These are phyloP conservation scores for Senna siamea DNA, from an alignment of 306 rosid species.

Conservation along the genomic window DNA sequence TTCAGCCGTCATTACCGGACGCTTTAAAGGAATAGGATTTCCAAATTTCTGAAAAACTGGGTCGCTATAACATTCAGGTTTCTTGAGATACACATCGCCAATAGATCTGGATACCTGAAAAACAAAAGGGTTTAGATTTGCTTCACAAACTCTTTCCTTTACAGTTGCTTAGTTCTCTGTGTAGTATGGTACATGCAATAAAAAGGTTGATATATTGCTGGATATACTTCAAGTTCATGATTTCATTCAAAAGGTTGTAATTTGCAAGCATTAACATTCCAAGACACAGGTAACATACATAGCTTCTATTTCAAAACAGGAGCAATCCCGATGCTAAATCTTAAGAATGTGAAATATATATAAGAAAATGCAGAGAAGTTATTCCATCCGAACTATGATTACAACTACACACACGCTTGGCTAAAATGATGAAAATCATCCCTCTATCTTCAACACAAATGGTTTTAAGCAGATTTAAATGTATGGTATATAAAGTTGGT, in stretches of 20 bases:
- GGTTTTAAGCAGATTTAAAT: background rate
- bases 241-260: background rate
- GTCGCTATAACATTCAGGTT: conserved; percentile 79
- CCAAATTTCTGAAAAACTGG: conserved; percentile 72
- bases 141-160: conserved; percentile 28
- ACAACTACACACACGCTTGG: conserved; percentile 5
- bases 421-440: background rate
- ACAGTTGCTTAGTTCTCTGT: background rate
- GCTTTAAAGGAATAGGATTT: conserved; percentile 74
- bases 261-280: conserved; percentile 2
- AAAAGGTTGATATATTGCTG: too few species aligned
- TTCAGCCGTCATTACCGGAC: conserved; percentile 89
- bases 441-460: background rate
- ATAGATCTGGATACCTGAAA: conserved; percentile 94
- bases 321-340: background rate
- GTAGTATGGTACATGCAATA: background rate
- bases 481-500: background rate
- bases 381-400: background rate
- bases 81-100: conserved; percentile 89
- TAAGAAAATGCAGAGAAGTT: background rate
- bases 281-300: background rate
- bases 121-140: conserved; percentile 15
- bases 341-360: background rate
- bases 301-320: background rate
- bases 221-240: too few species aligned